Conservation (phyloP, 176 grass and related monocot genomes). For the Eleusine coracana region DNA sequence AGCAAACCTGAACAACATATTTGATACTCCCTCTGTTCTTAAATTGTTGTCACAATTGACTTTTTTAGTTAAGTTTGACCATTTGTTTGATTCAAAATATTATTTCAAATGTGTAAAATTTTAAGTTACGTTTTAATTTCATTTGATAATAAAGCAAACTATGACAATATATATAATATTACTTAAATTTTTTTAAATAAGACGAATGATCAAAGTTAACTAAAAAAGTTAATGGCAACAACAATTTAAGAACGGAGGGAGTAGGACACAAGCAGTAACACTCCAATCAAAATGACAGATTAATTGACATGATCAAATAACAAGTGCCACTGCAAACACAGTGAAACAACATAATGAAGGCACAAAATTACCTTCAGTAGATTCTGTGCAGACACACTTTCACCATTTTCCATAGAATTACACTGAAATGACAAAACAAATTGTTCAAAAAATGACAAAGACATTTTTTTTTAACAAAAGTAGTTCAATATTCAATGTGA, state of each 20-base stretch:
- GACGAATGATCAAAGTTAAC: no score
- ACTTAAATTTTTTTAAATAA: no score
- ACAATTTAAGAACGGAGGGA: no score
- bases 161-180: no score
- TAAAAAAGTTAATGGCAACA: no score
- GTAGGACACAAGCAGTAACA: neutral
- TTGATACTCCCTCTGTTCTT: no score
- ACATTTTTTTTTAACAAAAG: constrained; percentile 9
- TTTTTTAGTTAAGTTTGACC: no score
- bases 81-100: no score
- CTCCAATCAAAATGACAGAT: constrained; percentile 2
- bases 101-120: no score
- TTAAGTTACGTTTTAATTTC: no score
- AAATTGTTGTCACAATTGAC: no score
- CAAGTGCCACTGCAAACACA: neutral
- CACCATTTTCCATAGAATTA: constrained; percentile 49
- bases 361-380: constrained; percentile 71
- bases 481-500: constrained; percentile 24
- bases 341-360: constrained; percentile 21
- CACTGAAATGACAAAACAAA: constrained; percentile 45
- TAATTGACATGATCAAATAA: constrained; percentile 14
- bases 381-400: constrained; percentile 75
- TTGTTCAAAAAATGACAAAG: neutral
- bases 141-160: no score
- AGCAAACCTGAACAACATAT: neutral